Percentiles rank a stretch among this genome's conserved stretches.
Conservation (phyloP, 106 monocot species). For the Alisma plantagoaquatica region DNA sequence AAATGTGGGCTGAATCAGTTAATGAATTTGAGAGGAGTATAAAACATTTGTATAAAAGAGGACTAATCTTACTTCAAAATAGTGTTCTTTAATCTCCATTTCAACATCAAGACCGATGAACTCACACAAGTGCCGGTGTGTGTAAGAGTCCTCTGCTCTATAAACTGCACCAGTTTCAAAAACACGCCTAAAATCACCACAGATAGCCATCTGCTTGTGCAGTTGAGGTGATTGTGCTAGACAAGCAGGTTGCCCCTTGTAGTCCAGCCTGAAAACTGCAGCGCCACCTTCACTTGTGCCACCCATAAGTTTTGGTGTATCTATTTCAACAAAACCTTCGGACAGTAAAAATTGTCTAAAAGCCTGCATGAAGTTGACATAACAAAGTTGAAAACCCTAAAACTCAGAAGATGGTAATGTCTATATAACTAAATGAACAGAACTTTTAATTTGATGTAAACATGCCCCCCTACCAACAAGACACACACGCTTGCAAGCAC, state of each 20-base stretch:
- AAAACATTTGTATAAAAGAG: not conserved
- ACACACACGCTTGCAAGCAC: too few species aligned
- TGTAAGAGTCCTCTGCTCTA: constrained; percentile 86
- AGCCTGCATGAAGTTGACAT: constrained; percentile 20
- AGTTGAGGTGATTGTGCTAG: constrained; percentile 92
- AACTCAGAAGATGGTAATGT: too few species aligned
- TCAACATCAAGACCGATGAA: constrained; percentile 92
- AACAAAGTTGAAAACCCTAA: too few species aligned
- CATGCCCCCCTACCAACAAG: too few species aligned
- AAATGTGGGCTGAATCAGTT: not conserved
- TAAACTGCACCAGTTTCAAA: constrained; percentile 85
- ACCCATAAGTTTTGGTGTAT: constrained; percentile 62
- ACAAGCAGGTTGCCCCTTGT: constrained; percentile 86
- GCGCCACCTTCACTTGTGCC: constrained; percentile 95
- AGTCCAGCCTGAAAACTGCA: constrained; percentile 82
- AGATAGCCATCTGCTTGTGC: constrained; percentile 81
- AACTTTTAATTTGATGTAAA: too few species aligned
- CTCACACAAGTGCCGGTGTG: constrained; percentile 88
- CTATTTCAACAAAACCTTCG: constrained; percentile 58
- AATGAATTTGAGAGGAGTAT: not conserved
- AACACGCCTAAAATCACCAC: constrained; percentile 77
- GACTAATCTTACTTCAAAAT: constrained; percentile 51
- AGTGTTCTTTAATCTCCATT: constrained; percentile 91
- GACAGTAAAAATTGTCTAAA: constrained; percentile 51
- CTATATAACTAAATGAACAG: too few species aligned